These are phyloP conservation scores for Globisporangium middletonii DNA, from an alignment of 352 stramenopile genomes.

Conservation along the genomic window DNA sequence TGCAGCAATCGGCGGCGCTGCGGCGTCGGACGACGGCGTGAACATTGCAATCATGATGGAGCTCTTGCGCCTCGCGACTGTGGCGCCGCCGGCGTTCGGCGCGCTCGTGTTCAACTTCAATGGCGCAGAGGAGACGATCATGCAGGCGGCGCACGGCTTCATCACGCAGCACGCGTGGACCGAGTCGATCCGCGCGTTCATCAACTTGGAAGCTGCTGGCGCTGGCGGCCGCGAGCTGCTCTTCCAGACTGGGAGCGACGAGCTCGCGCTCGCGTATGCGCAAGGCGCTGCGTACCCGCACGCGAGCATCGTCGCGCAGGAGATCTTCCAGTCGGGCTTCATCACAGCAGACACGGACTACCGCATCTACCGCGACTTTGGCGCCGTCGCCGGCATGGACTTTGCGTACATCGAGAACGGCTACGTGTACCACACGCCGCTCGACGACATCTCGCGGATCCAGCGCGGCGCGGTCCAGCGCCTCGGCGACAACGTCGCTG, in stretches of 20 bases:
- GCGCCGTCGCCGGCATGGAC: slow-evolving; percentile 72
- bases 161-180: slow-evolving; percentile 80
- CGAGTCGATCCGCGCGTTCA: slow-evolving; percentile 60
- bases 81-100: slow-evolving; percentile 33
- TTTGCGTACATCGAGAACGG: slow-evolving; percentile 79
- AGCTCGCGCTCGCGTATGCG: slow-evolving; percentile 63
- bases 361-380: slow-evolving; percentile 68
- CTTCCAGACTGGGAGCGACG: slow-evolving; percentile 75
- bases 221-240: slow-evolving; percentile 67
- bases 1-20: slow-evolving; percentile 59
- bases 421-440: slow-evolving; percentile 72
- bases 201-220: slow-evolving; percentile 71
- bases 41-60: slow-evolving; percentile 84
- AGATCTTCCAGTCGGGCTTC: slow-evolving; percentile 71
- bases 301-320: slow-evolving; percentile 70
- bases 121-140: slow-evolving; percentile 72
- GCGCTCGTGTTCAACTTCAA: slow-evolving; percentile 82
- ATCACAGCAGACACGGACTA: slow-evolving; percentile 74
- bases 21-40: slow-evolving; percentile 69
- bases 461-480: slow-evolving; percentile 59
- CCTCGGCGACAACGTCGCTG: slow-evolving; percentile 64
- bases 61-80: slow-evolving; percentile 38
- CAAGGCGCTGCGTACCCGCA: slow-evolving; percentile 68
- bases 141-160: slow-evolving; percentile 73
- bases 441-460: slow-evolving; percentile 71